phyloP scores from a whole-genome alignment of 805 yeast genomes.

The Cyberlindnera subsufficiens region DNA sequence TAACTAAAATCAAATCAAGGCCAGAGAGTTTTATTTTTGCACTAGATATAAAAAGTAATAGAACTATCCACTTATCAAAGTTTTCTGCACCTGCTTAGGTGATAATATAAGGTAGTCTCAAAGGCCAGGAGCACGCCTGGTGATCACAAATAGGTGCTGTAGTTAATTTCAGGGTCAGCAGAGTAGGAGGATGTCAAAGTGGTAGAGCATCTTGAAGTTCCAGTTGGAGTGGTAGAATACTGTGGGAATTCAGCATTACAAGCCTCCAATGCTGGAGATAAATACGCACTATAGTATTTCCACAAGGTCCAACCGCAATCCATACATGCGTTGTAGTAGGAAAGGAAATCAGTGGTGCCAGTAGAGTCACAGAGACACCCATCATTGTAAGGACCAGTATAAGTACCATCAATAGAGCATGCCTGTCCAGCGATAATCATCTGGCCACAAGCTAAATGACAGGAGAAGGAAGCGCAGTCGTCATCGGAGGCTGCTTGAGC shows the following conservation, averaged over 20 bases:
- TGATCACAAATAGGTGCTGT: constrained; percentile 1
- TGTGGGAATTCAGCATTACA: constrained; percentile 13
- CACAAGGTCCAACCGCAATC: constrained; percentile 33
- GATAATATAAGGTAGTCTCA: not conserved
- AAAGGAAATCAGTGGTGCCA: constrained; percentile 19
- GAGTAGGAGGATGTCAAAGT: constrained; percentile 11
- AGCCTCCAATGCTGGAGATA: constrained; percentile 20
- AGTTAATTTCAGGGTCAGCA: constrained; percentile 3
- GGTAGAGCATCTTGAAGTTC: constrained; percentile 23
- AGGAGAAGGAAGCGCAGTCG: constrained; percentile 22
- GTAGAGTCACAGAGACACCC: constrained; percentile 16
- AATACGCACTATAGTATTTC: constrained; percentile 24
- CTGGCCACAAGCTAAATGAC: constrained; percentile 28
- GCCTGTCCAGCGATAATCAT: constrained; percentile 24
- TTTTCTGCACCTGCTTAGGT: too few relatives aligned
- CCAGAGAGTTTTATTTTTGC: not conserved
- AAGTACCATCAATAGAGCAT: constrained; percentile 14
- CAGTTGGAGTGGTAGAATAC: constrained; percentile 25
- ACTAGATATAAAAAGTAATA: not conserved
- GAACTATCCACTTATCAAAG: too few relatives aligned
- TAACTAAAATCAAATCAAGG: too few relatives aligned
- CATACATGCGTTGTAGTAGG: constrained; percentile 22
- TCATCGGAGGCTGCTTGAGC: constrained; percentile 23
- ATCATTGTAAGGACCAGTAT: constrained; percentile 9
- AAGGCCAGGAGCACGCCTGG: not conserved